Base-by-base conservation (phyloP, 495 filamentous ascomycete species). In the Daldinia vernicosa region DNA sequence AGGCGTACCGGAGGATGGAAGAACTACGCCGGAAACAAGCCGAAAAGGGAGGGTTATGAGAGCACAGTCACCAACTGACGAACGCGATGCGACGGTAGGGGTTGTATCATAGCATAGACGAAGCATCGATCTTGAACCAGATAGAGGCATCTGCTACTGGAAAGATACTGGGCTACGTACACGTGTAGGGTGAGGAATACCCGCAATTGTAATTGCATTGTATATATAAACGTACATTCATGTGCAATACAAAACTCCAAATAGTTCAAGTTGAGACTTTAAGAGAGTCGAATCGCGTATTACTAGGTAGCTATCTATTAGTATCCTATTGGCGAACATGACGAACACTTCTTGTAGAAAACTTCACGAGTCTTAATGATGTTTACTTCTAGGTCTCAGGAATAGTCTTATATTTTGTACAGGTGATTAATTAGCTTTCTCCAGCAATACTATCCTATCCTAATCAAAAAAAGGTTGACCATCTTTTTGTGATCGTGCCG, bases 81-180 rank as follows among this genome's bases (percentile, higher is more conserved):
- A 60, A 71, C 37, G 53, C 37, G 53, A 60, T 60, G 54, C 24
- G 30, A 50, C 33, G 33, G 15, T 15, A 14, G n/a, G 26, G 33
- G 40, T 63, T 70, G 67, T 74, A 74, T 9, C 57, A 70, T 66
- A 59, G 5, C 53, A 63, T 63, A 54, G 54, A 67, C 40, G 69
- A 27, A 40, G 43, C 55, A 72, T 84, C 65, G n/a, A 83, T 74
- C 27, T 83, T 83, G 0, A 19, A 24, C 43, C 43, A 47, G 7
- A 19, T 12, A 47, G 43, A 17, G 43, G 8, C 19, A 24, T 47
- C 19, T 9, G 43, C 43, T 47, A 47, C 43, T 47, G 7, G 43
- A 9, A 24, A 17, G 43, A 47, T 6, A 47, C 8, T 28, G 12
- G 27, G 22, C 24, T 30, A 28, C 50, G 26, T 47, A 47, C 43